phyloP scores from a whole-genome alignment of 352 stramenopile genomes.

The Globisporangium megalacanthum region DNA sequence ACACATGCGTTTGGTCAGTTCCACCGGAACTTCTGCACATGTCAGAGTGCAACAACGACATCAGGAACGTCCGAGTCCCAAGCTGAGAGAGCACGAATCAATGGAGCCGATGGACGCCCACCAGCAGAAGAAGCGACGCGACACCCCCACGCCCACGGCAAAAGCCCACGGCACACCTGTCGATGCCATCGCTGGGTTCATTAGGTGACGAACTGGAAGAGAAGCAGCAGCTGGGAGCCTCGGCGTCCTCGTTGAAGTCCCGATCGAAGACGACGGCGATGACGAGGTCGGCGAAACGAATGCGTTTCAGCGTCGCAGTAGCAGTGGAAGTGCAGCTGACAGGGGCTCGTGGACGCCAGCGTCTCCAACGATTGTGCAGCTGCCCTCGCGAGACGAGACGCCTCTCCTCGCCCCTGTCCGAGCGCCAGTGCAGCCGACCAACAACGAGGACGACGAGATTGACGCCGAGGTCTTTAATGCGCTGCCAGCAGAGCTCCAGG shows the following conservation, averaged over 20 bases:
- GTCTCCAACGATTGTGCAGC: conserved; percentile 11
- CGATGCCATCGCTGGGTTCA: too few relatives aligned
- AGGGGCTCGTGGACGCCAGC: conserved; percentile 6
- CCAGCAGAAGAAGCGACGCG: not conserved
- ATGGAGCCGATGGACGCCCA: not conserved
- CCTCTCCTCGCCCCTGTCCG: not conserved
- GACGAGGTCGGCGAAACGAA: not conserved
- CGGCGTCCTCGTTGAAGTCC: conserved; percentile 6
- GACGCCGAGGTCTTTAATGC: conserved; percentile 11
- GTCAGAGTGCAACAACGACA: too few relatives aligned
- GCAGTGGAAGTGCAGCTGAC: not conserved
- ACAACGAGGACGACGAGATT: conserved; percentile 7
- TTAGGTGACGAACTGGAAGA: conserved; percentile 10
- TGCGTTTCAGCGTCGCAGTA: not conserved
- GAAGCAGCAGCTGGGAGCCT: conserved; percentile 1
- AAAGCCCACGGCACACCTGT: not conserved
- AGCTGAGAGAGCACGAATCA: too few relatives aligned
- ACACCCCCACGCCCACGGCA: conserved; percentile 2
- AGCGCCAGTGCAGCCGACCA: not conserved
- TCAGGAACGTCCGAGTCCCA: too few relatives aligned
- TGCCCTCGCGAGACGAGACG: conserved; percentile 1
- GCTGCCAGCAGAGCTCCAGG: conserved; percentile 14
- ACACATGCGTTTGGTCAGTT: too few relatives aligned
- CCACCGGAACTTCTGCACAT: too few relatives aligned
- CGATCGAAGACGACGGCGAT: conserved; percentile 11